phyloP scores from a whole-genome alignment of 2,329 filamentous ascomycete species.

The Amauroascus niger region DNA sequence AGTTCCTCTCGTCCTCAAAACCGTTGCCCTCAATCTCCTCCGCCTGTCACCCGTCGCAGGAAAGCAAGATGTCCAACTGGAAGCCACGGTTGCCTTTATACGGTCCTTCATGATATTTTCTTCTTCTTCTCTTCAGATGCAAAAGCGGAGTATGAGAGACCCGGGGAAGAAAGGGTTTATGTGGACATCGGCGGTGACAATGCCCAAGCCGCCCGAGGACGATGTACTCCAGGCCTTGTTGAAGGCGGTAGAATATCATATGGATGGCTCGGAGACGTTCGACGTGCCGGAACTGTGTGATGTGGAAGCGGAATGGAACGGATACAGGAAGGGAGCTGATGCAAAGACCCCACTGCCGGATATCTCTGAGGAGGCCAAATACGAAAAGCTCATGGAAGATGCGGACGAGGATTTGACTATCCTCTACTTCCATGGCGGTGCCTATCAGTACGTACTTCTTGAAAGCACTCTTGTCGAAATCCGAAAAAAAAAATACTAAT shows the following conservation, averaged over 20 bases:
- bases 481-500: background rate
- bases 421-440: constrained; percentile 41
- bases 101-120: constrained; percentile 50
- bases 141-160: constrained; percentile 54
- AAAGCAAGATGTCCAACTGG: constrained; percentile 70
- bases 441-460: constrained; percentile 33
- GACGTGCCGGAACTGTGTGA: constrained; percentile 28
- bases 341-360: constrained; percentile 33
- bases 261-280: constrained; percentile 32
- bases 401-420: constrained; percentile 34
- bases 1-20: constrained; percentile 37
- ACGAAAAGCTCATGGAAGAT: constrained; percentile 32
- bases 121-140: constrained; percentile 51
- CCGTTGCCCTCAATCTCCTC: constrained; percentile 41
- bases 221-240: constrained; percentile 32
- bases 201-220: constrained; percentile 50
- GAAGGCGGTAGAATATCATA: constrained; percentile 33
- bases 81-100: constrained; percentile 62
- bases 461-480: background rate
- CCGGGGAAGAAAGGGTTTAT: constrained; percentile 64
- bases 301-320: constrained; percentile 41
- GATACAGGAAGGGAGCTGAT: constrained; percentile 32
- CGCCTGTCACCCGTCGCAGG: constrained; percentile 58
- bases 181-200: constrained; percentile 65
- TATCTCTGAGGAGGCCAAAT: constrained; percentile 37